Evolutionary conservation across 2,329 filamentous ascomycete species (phyloP).

Genomic region (Gnomoniopsis sp.): DNA sequence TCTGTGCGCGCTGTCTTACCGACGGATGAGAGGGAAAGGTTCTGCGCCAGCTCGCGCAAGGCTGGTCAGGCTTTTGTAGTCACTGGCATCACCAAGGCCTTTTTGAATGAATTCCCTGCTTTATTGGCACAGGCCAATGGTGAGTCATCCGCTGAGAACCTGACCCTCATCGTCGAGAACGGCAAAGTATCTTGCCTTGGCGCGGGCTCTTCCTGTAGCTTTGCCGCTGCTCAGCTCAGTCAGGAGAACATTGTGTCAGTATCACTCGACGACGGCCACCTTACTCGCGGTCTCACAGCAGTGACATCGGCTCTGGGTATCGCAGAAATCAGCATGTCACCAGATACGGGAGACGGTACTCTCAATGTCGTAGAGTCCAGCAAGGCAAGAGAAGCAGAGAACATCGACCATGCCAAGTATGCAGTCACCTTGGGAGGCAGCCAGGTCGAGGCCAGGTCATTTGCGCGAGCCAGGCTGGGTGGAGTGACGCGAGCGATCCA

Average conservation of each 20-base stretch:
- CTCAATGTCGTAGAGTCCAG: constrained; percentile 24
- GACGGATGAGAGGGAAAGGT: constrained; percentile 22
- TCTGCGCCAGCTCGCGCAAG: constrained; percentile 24
- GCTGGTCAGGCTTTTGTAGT: constrained; percentile 30
- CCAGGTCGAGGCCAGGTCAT: constrained; percentile 25
- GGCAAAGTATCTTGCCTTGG: constrained; percentile 39
- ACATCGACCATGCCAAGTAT: constrained; percentile 36
- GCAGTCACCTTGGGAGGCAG: constrained; percentile 36
- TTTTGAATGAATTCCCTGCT: constrained; percentile 25
- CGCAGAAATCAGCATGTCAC: constrained; percentile 43
- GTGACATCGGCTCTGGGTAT: constrained; percentile 46
- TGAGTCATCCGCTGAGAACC: constrained; percentile 15
- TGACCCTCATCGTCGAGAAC: constrained; percentile 36
- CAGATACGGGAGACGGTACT: constrained; percentile 43
- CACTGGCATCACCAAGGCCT: constrained; percentile 34
- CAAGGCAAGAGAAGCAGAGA: constrained; percentile 25
- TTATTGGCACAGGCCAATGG: background rate
- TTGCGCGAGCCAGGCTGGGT: constrained; percentile 38
- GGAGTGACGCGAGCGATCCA: constrained; percentile 42
- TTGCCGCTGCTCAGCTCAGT: constrained; percentile 23
- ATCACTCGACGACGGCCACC: constrained; percentile 40
- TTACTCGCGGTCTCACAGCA: constrained; percentile 47
- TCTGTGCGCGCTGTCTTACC: constrained; percentile 24
- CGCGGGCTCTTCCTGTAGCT: constrained; percentile 26
- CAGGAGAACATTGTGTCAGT: constrained; percentile 27